phyloP scores from a whole-genome alignment of 106 monocot genomes.

The Vanilla planifolia region DNA sequence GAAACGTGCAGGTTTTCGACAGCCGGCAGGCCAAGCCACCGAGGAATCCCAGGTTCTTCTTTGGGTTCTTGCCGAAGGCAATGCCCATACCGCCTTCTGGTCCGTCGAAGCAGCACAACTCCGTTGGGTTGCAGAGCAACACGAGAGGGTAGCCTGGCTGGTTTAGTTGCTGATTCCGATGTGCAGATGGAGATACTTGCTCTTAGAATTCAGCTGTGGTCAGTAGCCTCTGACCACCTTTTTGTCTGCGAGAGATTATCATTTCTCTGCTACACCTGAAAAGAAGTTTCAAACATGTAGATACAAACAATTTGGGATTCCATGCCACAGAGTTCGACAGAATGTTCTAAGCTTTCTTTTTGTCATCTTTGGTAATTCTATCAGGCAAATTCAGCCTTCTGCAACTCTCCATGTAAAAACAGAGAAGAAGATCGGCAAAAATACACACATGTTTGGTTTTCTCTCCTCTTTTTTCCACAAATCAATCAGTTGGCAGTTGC shows the following conservation, averaged over 20 bases:
- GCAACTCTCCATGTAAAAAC: constrained; percentile 3
- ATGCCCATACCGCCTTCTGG: constrained; percentile 24
- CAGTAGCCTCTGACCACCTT: neutral
- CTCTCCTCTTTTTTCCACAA: too few relatives aligned
- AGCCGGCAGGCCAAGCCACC: neutral
- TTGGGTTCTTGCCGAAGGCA: constrained; percentile 13
- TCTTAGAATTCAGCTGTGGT: constrained; percentile 1
- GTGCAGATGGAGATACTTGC: neutral
- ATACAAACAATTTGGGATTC: too few relatives aligned
- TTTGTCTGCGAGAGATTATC: neutral
- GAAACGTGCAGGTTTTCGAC: constrained; percentile 8
- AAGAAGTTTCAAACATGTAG: neutral
- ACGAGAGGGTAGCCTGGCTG: neutral
- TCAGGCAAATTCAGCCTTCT: neutral
- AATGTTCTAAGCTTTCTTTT: too few relatives aligned
- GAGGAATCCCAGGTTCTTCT: neutral
- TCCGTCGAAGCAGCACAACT: constrained; percentile 20
- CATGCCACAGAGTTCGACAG: too few relatives aligned
- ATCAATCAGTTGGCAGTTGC: too few relatives aligned
- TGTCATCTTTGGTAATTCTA: neutral
- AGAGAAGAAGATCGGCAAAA: too few relatives aligned
- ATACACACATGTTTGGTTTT: too few relatives aligned
- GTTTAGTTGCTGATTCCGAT: too few relatives aligned
- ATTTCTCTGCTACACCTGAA: neutral
- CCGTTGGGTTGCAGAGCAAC: constrained; percentile 1